A percentile compares a stretch with the other conserved stretches of the same genome.
Evolutionary conservation across 2,329 filamentous ascomycete genomes (phyloP).

Genomic region (Sclerotinia spermophila): DNA sequence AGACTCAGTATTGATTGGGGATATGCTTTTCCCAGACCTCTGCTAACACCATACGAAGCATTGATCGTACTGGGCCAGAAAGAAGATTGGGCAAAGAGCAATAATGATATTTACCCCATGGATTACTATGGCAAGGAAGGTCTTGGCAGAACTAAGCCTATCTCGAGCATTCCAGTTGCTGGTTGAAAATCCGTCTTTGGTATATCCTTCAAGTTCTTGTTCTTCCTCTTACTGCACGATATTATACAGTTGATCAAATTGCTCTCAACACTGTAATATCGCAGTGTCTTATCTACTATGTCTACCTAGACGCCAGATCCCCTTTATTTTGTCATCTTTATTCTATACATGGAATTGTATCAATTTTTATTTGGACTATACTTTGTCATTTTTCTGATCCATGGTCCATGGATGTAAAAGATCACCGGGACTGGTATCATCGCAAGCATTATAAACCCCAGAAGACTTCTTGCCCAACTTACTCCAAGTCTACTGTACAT

Average conservation of each 20-base stretch:
- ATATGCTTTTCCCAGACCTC: constrained; percentile 84
- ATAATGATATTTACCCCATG: constrained; percentile 81
- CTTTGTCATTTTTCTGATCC: constrained; percentile 43
- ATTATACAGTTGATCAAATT: not conserved
- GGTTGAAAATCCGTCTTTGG: constrained; percentile 20
- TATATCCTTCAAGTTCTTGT: not conserved
- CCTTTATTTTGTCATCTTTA: not conserved
- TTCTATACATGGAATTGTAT: not conserved
- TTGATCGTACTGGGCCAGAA: constrained; percentile 79
- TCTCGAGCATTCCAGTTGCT: constrained; percentile 18
- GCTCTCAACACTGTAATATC: not conserved
- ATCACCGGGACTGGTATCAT: constrained; percentile 60
- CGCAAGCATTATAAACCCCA: constrained; percentile 54
- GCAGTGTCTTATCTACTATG: not conserved
- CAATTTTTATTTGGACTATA: not conserved
- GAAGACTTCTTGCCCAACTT: constrained; percentile 57
- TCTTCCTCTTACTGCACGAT: not conserved
- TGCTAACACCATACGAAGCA: constrained; percentile 93
- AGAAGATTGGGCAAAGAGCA: constrained; percentile 65
- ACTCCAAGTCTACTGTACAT: constrained; percentile 64
- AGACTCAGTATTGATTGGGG: constrained; percentile 97
- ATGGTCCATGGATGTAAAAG: constrained; percentile 58
- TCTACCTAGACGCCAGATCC: not conserved
- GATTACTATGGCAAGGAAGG: constrained; percentile 96
- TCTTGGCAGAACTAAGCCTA: constrained; percentile 68